Base-by-base conservation (phyloP, 2,329 filamentous ascomycete species). In the Botryotinia narcissicola region DNA sequence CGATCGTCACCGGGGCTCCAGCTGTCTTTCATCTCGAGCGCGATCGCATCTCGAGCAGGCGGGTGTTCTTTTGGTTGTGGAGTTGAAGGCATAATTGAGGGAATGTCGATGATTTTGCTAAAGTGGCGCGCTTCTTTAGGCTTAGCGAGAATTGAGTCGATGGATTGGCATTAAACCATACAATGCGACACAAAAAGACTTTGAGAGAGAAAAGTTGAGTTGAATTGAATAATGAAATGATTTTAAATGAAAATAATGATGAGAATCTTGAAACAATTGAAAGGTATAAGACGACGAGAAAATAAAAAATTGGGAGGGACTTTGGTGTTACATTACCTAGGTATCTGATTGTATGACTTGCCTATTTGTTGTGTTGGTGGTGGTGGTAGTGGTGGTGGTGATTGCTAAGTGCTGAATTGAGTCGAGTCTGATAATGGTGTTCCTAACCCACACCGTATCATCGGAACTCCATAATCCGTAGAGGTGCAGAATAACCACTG, bases 11-110 rank as follows among this genome's bases (percentile, higher is more conserved):
- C 81, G 80, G 80, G 78, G 81, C 81, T 82, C 81, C 81, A 82
- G 78, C 80, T 82, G 80, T 82, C 81, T 82, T 81, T 83, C 82
- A 83, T 83, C 79, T 80, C 82, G 81, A 81, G 72, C 67, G 67
- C 68, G 67, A 71, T 71, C 59, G 68, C 82, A 83, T 83, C 77
- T 80, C 81, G 81, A 75, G 75, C 75, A 74, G 25, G 32, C 51
- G 59, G 62, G 62, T 68, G 40, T 68, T 72, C 71, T 68, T 72
- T 72, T 61, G 54, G 62, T 72, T 57, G 48, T 72, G 62, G 54
- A 72, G 71, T 68, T 37, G 51, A 42, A 57, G 44, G 40, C 71
- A 72, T 72, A 72, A 72, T 72, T 72, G 62, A 72, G 40, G 62
- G 25, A 68, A 57, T 72, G 62, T 72, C 71, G 71, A 72, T 72